Percentiles rank a stretch among this genome's conserved stretches.
Evolutionary conservation across 768 basidiomycete species (phyloP).

Genomic region (Rhodotorula graminis): DNA sequence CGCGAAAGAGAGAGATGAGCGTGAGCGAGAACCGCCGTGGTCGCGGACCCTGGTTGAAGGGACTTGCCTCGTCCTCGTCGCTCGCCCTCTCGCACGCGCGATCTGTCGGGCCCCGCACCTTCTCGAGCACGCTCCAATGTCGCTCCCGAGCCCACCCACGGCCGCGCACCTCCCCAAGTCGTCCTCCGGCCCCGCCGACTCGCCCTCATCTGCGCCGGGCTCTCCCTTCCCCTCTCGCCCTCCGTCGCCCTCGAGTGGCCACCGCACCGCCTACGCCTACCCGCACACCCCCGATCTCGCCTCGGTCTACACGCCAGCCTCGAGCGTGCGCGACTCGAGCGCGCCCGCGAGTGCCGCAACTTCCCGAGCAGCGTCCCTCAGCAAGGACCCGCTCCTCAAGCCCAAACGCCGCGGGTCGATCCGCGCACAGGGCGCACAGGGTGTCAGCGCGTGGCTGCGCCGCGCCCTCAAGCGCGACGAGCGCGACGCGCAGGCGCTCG

Average conservation of each 20-base stretch:
- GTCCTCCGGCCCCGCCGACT: neutral
- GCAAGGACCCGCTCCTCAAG: constrained; percentile 31
- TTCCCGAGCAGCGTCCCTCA: neutral
- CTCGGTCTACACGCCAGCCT: neutral
- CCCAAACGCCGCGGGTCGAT: neutral
- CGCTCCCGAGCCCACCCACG: neutral
- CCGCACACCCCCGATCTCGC: constrained; percentile 1
- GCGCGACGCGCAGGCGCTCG: neutral
- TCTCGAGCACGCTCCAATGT: neutral
- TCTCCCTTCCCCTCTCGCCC: constrained; percentile 24
- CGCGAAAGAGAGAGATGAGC: too few relatives aligned
- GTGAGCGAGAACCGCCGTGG: too few relatives aligned
- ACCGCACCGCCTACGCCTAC: constrained; percentile 3
- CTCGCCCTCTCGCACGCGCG: too few relatives aligned
- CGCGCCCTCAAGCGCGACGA: too few relatives aligned
- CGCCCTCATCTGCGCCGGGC: neutral
- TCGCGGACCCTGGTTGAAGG: too few relatives aligned
- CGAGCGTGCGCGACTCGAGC: neutral
- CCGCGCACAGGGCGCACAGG: neutral
- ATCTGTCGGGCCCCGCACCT: too few relatives aligned
- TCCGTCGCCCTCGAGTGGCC: neutral
- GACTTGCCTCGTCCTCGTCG: too few relatives aligned
- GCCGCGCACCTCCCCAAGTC: constrained; percentile 4
- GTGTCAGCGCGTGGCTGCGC: neutral
- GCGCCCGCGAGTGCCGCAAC: neutral